These are phyloP conservation scores for Mortierella sp. DNA, from an alignment of 371 early-diverging fungal genomes.

Conservation along the genomic window DNA sequence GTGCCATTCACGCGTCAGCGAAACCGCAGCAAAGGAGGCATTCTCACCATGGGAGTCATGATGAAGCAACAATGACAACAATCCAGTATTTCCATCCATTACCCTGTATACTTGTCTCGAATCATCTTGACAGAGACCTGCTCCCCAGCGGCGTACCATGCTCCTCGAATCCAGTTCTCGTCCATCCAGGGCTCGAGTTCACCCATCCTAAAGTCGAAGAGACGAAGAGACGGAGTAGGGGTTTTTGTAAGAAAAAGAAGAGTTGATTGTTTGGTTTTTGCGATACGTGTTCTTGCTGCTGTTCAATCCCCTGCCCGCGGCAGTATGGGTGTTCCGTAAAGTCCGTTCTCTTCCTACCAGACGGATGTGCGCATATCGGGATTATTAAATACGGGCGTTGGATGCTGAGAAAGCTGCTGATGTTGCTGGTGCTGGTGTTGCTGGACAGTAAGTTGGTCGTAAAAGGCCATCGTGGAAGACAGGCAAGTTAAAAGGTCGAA, in stretches of 20 bases:
- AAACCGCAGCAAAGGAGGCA: neutral
- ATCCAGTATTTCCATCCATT: no score
- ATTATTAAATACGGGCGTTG: constrained; percentile 15
- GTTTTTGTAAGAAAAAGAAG: no score
- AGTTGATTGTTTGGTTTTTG: no score
- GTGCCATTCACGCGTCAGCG: neutral
- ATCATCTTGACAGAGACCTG: constrained; percentile 87
- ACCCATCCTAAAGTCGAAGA: constrained; percentile 72
- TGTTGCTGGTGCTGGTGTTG: constrained; percentile 36
- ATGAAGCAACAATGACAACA: neutral
- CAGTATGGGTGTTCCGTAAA: neutral
- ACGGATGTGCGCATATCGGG: constrained; percentile 36
- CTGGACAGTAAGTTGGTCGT: constrained; percentile 24
- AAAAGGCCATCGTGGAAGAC: constrained; percentile 23
- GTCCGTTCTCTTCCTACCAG: constrained; percentile 21
- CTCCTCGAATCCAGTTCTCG: constrained; percentile 74
- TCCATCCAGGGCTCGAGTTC: constrained; percentile 90
- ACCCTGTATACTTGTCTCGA: constrained; percentile 83
- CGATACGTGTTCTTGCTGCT: no score
- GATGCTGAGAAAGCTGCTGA: constrained; percentile 19
- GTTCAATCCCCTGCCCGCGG: no score
- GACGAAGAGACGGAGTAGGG: neutral
- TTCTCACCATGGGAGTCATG: neutral
- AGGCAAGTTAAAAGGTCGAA: neutral
- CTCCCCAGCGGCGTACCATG: constrained; percentile 80